Conservation (phyloP, 2,329 filamentous ascomycete species). For the Aspergillus fumigatiaffinis region DNA sequence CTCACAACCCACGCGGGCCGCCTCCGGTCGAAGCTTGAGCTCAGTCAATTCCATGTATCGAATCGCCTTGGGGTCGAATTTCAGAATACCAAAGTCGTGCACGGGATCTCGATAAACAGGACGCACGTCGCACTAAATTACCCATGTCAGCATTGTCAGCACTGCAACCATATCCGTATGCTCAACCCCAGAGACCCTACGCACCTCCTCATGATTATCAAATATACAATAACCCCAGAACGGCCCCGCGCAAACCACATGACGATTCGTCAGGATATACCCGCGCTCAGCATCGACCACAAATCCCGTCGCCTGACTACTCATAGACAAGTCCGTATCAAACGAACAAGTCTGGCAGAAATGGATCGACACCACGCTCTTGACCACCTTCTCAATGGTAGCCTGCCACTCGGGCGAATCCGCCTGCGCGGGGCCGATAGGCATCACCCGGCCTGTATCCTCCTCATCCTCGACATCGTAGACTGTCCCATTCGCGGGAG, state of each 20-base stretch:
- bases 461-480: constrained; percentile 45
- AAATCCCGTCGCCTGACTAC: constrained; percentile 95
- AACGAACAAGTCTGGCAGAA: constrained; percentile 98
- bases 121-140: constrained; percentile 76
- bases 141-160: constrained; percentile 1
- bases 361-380: constrained; percentile 95
- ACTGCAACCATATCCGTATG: neutral
- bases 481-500: constrained; percentile 41
- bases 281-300: constrained; percentile 93
- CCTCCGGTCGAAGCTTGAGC: constrained; percentile 75
- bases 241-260: constrained; percentile 90
- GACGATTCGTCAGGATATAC: constrained; percentile 82
- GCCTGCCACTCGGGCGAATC: constrained; percentile 90
- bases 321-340: constrained; percentile 90
- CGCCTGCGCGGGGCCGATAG: constrained; percentile 47
- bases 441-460: constrained; percentile 43
- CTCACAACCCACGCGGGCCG: constrained; percentile 82
- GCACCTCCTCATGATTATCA: constrained; percentile 86
- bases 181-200: constrained; percentile 8
- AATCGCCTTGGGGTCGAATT: constrained; percentile 92
- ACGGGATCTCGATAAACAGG: constrained; percentile 97
- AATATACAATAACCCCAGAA: constrained; percentile 99
- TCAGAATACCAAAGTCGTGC: constrained; percentile 95
- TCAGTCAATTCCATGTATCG: constrained; percentile 93
- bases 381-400: constrained; percentile 89